Evolutionary conservation across 192 early-diverging fungal species (phyloP).

Genomic region (Coemansia javaensis): DNA sequence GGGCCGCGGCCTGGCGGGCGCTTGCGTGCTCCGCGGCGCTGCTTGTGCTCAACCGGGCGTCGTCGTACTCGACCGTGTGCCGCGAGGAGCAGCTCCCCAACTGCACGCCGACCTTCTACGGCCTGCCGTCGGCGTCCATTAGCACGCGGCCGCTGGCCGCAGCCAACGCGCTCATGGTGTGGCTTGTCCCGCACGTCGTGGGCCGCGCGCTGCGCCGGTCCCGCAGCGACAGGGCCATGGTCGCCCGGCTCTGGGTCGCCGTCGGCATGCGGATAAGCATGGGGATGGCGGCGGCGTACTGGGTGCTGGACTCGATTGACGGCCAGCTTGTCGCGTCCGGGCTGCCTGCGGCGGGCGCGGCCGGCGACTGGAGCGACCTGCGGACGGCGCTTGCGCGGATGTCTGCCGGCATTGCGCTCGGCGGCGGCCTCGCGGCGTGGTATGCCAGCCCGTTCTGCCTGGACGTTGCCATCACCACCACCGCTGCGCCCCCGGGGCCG

Average conservation of each 20-base stretch:
- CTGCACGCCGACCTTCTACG: constrained; percentile 80
- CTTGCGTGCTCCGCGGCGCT: constrained; percentile 47
- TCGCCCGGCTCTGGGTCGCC: constrained; percentile 51
- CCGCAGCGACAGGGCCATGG: constrained; percentile 54
- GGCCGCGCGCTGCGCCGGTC: constrained; percentile 41
- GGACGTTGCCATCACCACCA: constrained; percentile 18
- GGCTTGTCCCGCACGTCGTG: constrained; percentile 39
- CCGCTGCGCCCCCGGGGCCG: background rate
- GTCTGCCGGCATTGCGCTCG: constrained; percentile 53
- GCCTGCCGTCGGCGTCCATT: constrained; percentile 41
- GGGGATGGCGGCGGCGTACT: constrained; percentile 53
- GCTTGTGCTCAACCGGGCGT: constrained; percentile 54
- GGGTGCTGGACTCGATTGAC: constrained; percentile 52
- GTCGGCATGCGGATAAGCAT: constrained; percentile 56
- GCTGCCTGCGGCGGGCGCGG: background rate
- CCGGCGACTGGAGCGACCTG: constrained; percentile 30
- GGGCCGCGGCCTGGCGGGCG: constrained; percentile 29
- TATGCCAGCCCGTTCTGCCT: constrained; percentile 53
- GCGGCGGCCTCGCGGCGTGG: constrained; percentile 55
- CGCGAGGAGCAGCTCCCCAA: constrained; percentile 80
- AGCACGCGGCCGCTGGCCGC: constrained; percentile 16
- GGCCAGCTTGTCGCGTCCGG: constrained; percentile 1
- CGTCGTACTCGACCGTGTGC: constrained; percentile 69
- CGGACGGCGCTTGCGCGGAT: constrained; percentile 53
- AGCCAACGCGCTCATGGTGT: constrained; percentile 25